Evolutionary conservation across 108 stramenopile genomes (phyloP).

Genomic region (Cyclotella cryptica): DNA sequence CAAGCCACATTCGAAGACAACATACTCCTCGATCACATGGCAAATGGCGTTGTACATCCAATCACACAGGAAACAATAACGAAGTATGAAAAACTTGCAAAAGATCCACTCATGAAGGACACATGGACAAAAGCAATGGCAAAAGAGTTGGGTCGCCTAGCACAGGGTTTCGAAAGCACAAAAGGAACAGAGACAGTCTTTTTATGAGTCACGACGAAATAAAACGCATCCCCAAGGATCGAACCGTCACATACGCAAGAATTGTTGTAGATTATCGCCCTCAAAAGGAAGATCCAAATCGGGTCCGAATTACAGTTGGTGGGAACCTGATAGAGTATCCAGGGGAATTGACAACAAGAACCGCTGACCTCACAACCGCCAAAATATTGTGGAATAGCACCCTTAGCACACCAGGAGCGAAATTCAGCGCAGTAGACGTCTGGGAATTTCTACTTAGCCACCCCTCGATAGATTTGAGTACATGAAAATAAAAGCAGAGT

Average conservation of each 20-base stretch:
- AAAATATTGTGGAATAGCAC: conserved; percentile 26
- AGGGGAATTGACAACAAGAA: conserved; percentile 22
- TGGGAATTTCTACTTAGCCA: conserved; percentile 48
- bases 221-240: conserved; percentile 10
- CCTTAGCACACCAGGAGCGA: conserved; percentile 24
- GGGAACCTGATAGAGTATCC: conserved; percentile 3
- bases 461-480: conserved; percentile 38
- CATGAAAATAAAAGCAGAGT: conserved; percentile 3
- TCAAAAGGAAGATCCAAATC: background rate
- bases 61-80: conserved; percentile 4
- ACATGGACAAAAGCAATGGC: conserved; percentile 27
- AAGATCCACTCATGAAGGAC: background rate
- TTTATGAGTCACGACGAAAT: background rate
- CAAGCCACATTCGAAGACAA: too few relatives aligned
- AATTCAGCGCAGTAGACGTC: background rate
- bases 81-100: conserved; percentile 37
- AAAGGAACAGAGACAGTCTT: conserved; percentile 21
- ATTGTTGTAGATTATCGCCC: background rate
- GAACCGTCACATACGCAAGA: background rate
- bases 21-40: too few relatives aligned
- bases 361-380: background rate
- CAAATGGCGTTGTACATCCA: background rate
- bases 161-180: conserved; percentile 29
- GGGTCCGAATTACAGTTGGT: background rate
- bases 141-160: conserved; percentile 51